These are phyloP conservation scores for Platanus orientalis DNA, from an alignment of 164 flowering plant genomes.

Conservation along the genomic window DNA sequence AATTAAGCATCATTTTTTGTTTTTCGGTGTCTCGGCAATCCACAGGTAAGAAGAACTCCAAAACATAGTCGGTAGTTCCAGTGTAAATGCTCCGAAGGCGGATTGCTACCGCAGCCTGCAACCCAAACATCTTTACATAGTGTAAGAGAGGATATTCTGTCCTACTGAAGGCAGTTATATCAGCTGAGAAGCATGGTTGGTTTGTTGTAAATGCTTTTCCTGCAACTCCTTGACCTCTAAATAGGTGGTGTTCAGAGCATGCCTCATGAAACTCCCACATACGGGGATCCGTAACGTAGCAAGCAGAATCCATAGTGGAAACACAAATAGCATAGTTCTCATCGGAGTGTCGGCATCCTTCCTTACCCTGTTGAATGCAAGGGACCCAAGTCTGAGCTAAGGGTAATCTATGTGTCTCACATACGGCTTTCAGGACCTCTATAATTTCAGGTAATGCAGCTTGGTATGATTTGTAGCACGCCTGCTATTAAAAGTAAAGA, in stretches of 20 bases:
- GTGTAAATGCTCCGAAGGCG: constrained; percentile 50
- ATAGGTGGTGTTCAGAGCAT: constrained; percentile 82
- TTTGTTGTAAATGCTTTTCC: constrained; percentile 73
- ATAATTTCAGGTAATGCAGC: constrained; percentile 55
- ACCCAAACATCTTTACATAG: constrained; percentile 62
- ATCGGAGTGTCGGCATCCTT: constrained; percentile 62
- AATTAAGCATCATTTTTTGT: constrained; percentile 35
- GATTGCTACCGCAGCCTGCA: constrained; percentile 68
- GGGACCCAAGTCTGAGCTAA: constrained; percentile 90
- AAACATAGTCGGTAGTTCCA: constrained; percentile 51
- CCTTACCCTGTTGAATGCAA: constrained; percentile 63
- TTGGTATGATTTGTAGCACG: constrained; percentile 28
- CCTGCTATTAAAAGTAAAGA: constrained; percentile 29
- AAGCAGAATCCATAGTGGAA: constrained; percentile 72
- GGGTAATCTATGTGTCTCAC: constrained; percentile 71
- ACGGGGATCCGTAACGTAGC: constrained; percentile 44
- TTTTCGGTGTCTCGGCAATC: constrained; percentile 25
- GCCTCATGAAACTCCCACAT: constrained; percentile 74
- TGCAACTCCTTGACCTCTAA: constrained; percentile 76
- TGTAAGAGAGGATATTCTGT: constrained; percentile 80
- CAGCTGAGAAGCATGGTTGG: constrained; percentile 67
- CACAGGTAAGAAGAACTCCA: constrained; percentile 48
- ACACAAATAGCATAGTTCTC: constrained; percentile 60
- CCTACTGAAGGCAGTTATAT: constrained; percentile 49
- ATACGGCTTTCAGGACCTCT: constrained; percentile 52